These are phyloP conservation scores for Gnetum montanum DNA, from an alignment of 75 land plant genomes.

Conservation along the genomic window DNA sequence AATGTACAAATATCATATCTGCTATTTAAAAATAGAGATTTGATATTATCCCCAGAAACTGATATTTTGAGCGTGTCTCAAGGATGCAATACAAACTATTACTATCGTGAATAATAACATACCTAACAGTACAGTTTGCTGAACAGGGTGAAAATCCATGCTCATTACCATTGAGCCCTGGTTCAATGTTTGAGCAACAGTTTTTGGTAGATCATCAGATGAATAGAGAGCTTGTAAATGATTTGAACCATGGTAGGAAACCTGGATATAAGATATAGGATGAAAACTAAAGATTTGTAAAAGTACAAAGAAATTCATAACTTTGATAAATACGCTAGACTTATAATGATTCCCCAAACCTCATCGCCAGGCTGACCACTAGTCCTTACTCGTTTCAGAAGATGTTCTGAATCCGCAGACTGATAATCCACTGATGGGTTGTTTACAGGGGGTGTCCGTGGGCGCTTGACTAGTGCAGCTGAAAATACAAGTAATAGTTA, in stretches of 20 bases:
- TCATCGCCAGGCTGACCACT: constrained; percentile 43
- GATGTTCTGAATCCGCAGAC: constrained; percentile 67
- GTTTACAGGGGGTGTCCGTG: constrained; percentile 50
- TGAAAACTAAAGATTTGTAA: too few species aligned
- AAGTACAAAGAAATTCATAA: too few species aligned
- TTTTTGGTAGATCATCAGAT: constrained; percentile 70
- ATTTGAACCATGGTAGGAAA: constrained; percentile 23
- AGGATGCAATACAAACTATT: too few species aligned
- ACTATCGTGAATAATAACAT: constrained; percentile 6
- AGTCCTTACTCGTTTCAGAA: constrained; percentile 48
- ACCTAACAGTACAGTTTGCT: constrained; percentile 70
- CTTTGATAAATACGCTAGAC: too few species aligned
- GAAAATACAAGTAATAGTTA: too few species aligned
- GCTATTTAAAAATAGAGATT: background rate
- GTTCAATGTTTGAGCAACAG: constrained; percentile 48
- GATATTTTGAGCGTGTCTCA: too few species aligned
- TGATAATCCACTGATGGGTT: constrained; percentile 57
- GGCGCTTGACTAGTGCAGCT: constrained; percentile 58
- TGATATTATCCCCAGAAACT: too few species aligned
- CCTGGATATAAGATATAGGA: constrained; percentile 43
- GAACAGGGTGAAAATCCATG: constrained; percentile 86
- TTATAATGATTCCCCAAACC: constrained; percentile 15
- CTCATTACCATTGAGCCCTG: constrained; percentile 72
- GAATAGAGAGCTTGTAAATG: constrained; percentile 44
- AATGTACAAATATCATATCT: background rate